Evolutionary conservation across 805 yeast genomes (phyloP).

Genomic region (Metschnikowia santaceciliae): DNA sequence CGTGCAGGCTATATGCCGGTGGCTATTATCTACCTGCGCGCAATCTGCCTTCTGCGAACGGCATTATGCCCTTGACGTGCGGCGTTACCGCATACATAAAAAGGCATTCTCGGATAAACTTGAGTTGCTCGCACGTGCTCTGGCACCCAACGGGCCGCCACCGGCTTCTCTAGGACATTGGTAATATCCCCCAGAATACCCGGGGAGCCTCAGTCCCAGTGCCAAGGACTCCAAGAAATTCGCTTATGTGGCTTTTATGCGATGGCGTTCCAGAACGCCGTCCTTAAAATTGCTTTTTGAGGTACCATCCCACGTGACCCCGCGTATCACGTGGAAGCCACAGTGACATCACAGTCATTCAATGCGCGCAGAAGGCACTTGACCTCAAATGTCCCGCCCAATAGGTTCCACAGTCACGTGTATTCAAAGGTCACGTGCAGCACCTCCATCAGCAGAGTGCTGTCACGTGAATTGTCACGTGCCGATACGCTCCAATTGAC

Average conservation of each 20-base stretch:
- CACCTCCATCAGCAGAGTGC: no score
- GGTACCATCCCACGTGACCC: conserved; percentile 2
- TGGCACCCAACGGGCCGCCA: not conserved
- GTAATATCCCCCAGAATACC: not conserved
- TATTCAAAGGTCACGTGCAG: no score
- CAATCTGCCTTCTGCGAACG: not conserved
- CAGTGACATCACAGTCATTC: no score
- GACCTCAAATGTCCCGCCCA: no score
- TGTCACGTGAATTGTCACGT: no score
- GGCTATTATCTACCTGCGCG: not conserved
- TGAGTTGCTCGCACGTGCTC: not conserved
- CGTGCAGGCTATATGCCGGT: not conserved
- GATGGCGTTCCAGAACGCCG: not conserved
- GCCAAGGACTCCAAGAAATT: not conserved
- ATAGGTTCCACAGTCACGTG: no score
- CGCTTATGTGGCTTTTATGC: not conserved
- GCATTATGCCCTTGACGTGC: not conserved
- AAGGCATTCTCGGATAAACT: not conserved
- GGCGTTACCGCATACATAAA: conserved; percentile 1
- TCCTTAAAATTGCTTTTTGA: not conserved
- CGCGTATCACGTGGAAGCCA: not conserved
- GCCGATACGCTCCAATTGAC: no score
- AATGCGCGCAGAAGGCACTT: no score
- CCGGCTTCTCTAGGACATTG: not conserved
- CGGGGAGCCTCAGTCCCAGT: not conserved